Evolutionary conservation across 1,284 basidiomycete species (phyloP).

Genomic region (Takashimella tepidaria): DNA sequence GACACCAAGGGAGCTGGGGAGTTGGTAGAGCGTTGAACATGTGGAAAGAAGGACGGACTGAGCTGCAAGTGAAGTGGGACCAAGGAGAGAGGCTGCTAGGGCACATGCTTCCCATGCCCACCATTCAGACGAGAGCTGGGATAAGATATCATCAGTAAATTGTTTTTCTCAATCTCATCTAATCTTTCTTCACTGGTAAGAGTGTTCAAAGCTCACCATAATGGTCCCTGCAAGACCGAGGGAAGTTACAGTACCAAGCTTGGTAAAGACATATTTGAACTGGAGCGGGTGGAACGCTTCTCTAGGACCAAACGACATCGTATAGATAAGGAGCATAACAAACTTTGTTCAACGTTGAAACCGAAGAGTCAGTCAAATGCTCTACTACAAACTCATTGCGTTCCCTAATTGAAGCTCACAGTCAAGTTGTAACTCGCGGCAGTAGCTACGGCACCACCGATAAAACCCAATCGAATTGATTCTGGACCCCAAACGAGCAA

Average conservation of each 20-base stretch:
- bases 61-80: constrained; percentile 52
- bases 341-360: constrained; percentile 24
- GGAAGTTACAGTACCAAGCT: constrained; percentile 64
- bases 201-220: constrained; percentile 58
- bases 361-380: too few relatives aligned
- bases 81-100: constrained; percentile 44
- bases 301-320: constrained; percentile 64
- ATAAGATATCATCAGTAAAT: constrained; percentile 2
- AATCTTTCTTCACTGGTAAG: too few relatives aligned
- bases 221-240: constrained; percentile 66
- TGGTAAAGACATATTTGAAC: constrained; percentile 59
- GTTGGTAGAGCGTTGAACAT: constrained; percentile 73
- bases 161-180: too few relatives aligned
- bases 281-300: constrained; percentile 80
- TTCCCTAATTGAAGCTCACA: constrained; percentile 48
- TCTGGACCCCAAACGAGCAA: constrained; percentile 82
- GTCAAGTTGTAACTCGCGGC: constrained; percentile 84
- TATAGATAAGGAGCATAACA: constrained; percentile 62
- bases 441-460: constrained; percentile 87
- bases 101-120: constrained; percentile 49
- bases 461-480: constrained; percentile 74
- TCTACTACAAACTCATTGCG: background rate
- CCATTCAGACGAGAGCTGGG: constrained; percentile 49
- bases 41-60: constrained; percentile 54
- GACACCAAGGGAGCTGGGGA: constrained; percentile 72